Evolutionary conservation across 345 rosid species (phyloP).

Genomic region (Syzygium aqueum): DNA sequence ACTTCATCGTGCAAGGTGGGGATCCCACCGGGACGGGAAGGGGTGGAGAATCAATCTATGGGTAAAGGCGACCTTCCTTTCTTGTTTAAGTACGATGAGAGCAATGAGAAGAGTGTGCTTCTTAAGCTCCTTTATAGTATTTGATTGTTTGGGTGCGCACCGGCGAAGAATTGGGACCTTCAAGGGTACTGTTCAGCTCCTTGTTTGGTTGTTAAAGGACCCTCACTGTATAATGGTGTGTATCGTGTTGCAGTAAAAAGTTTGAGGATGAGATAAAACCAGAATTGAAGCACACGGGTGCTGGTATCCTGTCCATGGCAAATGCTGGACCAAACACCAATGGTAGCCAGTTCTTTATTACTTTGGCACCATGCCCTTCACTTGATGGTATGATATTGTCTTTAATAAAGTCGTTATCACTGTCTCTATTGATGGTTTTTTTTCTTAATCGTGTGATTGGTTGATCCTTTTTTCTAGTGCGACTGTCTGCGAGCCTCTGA

Average conservation of each 20-base stretch:
- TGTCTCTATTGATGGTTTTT: not conserved
- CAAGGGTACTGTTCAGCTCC: not conserved
- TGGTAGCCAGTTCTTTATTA: slow-evolving; percentile 92
- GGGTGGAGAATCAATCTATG: slow-evolving; percentile 89
- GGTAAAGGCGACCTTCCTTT: slow-evolving; percentile 25
- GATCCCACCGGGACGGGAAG: slow-evolving; percentile 98
- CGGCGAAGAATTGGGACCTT: not conserved
- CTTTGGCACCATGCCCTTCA: slow-evolving; percentile 73
- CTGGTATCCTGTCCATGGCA: slow-evolving; percentile 92
- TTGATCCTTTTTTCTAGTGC: not conserved
- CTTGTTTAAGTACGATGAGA: not conserved
- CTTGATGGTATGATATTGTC: slow-evolving; percentile 55
- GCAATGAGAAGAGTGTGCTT: not conserved
- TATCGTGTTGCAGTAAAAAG: slow-evolving; percentile 30
- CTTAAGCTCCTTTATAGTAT: not conserved
- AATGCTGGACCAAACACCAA: slow-evolving; percentile 95
- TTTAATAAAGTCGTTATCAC: not conserved
- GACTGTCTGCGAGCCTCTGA: not conserved
- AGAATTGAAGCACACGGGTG: slow-evolving; percentile 93
- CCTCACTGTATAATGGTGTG: too few species aligned
- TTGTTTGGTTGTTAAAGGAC: not conserved
- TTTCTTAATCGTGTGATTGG: not conserved
- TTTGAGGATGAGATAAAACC: slow-evolving; percentile 84
- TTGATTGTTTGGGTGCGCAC: not conserved
- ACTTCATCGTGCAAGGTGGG: slow-evolving; percentile 96